These are phyloP conservation scores for Aspergillus candidus DNA, from an alignment of 2,329 filamentous ascomycete species.

Conservation along the genomic window DNA sequence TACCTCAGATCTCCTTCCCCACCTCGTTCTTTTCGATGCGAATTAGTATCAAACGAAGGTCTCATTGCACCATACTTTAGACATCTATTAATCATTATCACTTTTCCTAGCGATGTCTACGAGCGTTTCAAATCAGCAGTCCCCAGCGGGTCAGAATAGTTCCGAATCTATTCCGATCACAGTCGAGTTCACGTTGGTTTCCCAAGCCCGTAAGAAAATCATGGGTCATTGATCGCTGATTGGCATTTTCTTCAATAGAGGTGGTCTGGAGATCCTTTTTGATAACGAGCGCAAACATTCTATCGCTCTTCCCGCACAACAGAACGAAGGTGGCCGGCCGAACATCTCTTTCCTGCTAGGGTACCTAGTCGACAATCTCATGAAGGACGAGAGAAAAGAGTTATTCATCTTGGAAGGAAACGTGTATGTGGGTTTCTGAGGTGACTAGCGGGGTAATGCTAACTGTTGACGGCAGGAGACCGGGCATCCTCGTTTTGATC, in stretches of 20 bases:
- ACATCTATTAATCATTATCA: background rate
- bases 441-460: constrained; percentile 4
- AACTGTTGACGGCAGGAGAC: constrained; percentile 58
- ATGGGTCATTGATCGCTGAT: constrained; percentile 4
- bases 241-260: constrained; percentile 47
- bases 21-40: background rate
- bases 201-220: background rate
- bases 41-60: too few relatives aligned
- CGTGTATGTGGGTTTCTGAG: constrained; percentile 58
- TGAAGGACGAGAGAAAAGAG: constrained; percentile 80
- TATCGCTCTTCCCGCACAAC: constrained; percentile 60
- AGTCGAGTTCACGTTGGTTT: constrained; percentile 66
- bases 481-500: constrained; percentile 91
- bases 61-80: too few relatives aligned
- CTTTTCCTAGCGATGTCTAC: constrained; percentile 1
- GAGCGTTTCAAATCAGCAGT: constrained; percentile 3
- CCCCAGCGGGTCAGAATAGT: constrained; percentile 6
- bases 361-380: constrained; percentile 71
- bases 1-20: background rate
- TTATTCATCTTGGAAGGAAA: constrained; percentile 82
- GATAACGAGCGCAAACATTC: constrained; percentile 69
- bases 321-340: constrained; percentile 54
- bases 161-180: constrained; percentile 49
- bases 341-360: constrained; percentile 71
- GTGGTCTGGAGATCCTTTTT: constrained; percentile 92